These are phyloP conservation scores for Irpex sp. DNA, from an alignment of 1,284 basidiomycete species.

Conservation along the genomic window DNA sequence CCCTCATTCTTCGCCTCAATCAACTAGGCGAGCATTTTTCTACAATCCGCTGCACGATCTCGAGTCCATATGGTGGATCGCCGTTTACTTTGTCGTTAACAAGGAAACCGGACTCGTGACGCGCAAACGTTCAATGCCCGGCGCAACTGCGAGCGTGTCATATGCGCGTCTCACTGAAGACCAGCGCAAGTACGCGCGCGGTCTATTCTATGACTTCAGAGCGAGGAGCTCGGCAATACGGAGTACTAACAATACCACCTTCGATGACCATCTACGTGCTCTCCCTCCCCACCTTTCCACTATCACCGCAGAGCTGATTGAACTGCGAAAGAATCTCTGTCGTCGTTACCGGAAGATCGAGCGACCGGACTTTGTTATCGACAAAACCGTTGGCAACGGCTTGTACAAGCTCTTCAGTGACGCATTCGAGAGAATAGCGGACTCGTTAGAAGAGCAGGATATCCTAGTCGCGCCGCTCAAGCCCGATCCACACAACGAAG, in stretches of 20 bases:
- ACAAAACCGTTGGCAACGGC: neutral
- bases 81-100: neutral
- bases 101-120: neutral
- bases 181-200: neutral
- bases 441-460: neutral
- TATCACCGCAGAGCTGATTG: neutral
- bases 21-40: neutral
- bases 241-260: neutral
- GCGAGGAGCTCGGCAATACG: neutral
- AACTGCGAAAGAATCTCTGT: neutral
- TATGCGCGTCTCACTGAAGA: neutral
- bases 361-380: neutral
- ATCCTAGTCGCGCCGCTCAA: neutral
- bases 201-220: neutral
- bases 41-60: neutral
- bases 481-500: neutral
- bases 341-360: neutral
- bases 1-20: neutral
- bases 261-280: neutral
- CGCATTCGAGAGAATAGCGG: neutral
- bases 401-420: neutral
- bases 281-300: neutral
- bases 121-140: neutral
- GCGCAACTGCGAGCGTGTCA: no score
- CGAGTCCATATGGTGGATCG: neutral